A percentile compares a stretch with the other conserved stretches of the same genome.
Evolutionary conservation across 208 protist genomes (phyloP).

Genomic region (Acanthamoeba culbertsoni): DNA sequence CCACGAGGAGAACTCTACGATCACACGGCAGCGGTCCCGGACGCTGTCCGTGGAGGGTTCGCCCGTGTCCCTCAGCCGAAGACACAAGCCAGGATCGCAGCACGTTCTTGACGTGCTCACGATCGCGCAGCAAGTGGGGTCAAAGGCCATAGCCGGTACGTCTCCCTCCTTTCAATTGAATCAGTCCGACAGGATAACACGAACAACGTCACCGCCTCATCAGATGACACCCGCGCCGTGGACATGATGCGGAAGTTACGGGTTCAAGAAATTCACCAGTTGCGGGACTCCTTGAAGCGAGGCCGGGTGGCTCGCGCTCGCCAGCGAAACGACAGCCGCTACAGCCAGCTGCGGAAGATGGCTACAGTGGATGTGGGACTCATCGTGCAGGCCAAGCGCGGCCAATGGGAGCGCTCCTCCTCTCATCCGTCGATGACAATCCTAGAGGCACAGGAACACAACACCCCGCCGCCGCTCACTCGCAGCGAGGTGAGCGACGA

Average conservation of each 20-base stretch:
- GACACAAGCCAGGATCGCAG: not conserved
- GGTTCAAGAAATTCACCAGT: not conserved
- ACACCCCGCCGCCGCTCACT: not conserved
- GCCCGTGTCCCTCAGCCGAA: not conserved
- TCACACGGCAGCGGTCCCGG: not conserved
- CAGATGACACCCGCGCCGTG: not conserved
- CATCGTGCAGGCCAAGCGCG: no score
- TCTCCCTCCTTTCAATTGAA: not conserved
- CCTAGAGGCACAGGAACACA: not conserved
- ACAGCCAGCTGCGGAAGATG: not conserved
- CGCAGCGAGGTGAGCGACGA: not conserved
- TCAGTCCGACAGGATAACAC: not conserved
- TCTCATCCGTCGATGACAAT: not conserved
- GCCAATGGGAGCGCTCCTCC: not conserved
- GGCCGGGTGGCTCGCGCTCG: not conserved
- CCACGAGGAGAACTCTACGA: no score
- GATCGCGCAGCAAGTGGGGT: not conserved
- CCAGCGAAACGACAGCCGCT: not conserved
- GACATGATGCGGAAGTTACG: slow-evolving; percentile 15
- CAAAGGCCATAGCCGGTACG: slow-evolving; percentile 3
- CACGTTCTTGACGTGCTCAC: slow-evolving; percentile 32
- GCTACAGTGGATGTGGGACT: no score
- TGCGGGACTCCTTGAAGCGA: not conserved
- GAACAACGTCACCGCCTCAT: not conserved
- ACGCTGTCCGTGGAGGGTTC: not conserved